Conservation (phyloP, 768 basidiomycete genomes). For the Austroboletus eburneus region DNA sequence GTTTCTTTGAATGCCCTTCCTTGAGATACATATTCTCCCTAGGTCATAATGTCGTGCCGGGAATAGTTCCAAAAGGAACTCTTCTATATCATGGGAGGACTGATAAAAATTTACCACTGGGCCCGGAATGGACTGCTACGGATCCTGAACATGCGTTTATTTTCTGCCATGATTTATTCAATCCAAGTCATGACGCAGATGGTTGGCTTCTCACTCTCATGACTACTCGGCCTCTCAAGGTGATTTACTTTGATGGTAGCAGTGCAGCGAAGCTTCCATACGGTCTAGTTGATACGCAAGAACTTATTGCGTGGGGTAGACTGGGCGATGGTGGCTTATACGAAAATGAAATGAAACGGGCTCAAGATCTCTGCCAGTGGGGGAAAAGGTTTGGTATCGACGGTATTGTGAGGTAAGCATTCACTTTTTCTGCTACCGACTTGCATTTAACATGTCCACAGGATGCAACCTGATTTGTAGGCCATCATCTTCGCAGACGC, state of each 20-base stretch:
- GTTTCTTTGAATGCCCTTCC: conserved; percentile 11
- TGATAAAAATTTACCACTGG: conserved; percentile 20
- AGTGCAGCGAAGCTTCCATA: conserved; percentile 41
- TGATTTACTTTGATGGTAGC: conserved; percentile 51
- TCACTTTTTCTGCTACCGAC: neutral
- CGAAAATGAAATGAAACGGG: conserved; percentile 35
- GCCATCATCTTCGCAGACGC: neutral
- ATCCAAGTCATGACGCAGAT: neutral
- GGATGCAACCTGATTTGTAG: conserved; percentile 33
- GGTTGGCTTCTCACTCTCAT: conserved; percentile 19
- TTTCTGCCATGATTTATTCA: conserved; percentile 28
- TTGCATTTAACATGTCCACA: conserved; percentile 5
- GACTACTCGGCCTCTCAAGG: conserved; percentile 33
- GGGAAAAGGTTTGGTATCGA: conserved; percentile 39
- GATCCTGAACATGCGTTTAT: conserved; percentile 37
- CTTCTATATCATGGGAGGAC: conserved; percentile 32
- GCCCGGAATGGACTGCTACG: conserved; percentile 32
- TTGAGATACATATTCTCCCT: conserved; percentile 8
- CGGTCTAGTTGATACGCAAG: conserved; percentile 45
- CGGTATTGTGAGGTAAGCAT: conserved; percentile 41
- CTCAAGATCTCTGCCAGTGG: conserved; percentile 41
- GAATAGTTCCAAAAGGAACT: conserved; percentile 32
- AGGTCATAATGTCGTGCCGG: conserved; percentile 30
- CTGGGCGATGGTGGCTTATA: conserved; percentile 12
- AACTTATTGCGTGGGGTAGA: conserved; percentile 42